Evolutionary conservation across 768 basidiomycete genomes (phyloP).

Genomic region (Lanmaoa pseudosensibilis): DNA sequence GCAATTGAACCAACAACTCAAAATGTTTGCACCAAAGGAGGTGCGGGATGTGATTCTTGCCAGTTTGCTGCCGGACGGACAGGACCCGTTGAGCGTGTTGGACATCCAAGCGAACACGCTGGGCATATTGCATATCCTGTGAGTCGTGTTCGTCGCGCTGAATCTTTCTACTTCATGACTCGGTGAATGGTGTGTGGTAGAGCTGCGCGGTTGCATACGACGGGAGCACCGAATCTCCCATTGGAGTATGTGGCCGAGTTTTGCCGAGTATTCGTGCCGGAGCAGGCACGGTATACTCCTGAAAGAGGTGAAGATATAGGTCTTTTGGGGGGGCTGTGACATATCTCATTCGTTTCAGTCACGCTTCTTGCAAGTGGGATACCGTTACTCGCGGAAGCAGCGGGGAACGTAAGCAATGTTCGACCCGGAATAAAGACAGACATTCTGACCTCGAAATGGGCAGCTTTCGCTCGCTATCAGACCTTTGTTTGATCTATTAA

Average conservation of each 20-base stretch:
- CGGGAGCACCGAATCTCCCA: conserved; percentile 40
- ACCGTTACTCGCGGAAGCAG: conserved; percentile 44
- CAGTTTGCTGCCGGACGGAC: conserved; percentile 52
- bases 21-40: conserved; percentile 53
- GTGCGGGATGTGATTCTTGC: conserved; percentile 56
- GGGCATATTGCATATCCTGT: conserved; percentile 74
- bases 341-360: conserved; percentile 42
- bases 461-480: conserved; percentile 50
- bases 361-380: conserved; percentile 67
- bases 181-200: conserved; percentile 32
- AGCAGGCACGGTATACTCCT: conserved; percentile 64
- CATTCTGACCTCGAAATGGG: conserved; percentile 22
- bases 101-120: conserved; percentile 58
- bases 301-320: conserved; percentile 53
- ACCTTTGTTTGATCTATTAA: conserved; percentile 59
- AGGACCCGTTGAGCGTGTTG: conserved; percentile 66
- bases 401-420: conserved; percentile 51
- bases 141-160: conserved; percentile 27
- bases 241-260: conserved; percentile 52
- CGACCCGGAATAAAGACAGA: neutral
- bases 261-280: conserved; percentile 59
- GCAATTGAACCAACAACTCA: conserved; percentile 46
- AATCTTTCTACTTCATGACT: neutral
- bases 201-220: conserved; percentile 54
- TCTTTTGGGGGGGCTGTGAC: neutral